A percentile compares a stretch with the other conserved stretches of the same genome.
Conservation (phyloP, 805 yeast genomes). For the Saturnispora halmiae region DNA sequence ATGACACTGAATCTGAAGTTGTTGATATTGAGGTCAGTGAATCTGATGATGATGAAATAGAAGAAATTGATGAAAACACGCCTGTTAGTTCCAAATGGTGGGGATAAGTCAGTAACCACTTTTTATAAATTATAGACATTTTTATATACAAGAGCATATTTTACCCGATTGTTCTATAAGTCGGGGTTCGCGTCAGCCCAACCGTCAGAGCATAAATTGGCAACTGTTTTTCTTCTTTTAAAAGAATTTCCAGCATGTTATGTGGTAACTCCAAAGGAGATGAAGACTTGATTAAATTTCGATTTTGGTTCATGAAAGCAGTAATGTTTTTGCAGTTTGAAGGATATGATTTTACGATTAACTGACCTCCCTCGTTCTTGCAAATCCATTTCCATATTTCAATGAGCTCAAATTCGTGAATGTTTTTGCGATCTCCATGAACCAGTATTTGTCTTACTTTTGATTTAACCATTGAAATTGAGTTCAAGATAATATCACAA, state of each 20-base stretch:
- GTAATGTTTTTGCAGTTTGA: slow-evolving; percentile 3
- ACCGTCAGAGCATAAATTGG: neutral
- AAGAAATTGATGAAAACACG: neutral
- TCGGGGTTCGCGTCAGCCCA: slow-evolving; percentile 1
- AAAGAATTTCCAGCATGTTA: neutral
- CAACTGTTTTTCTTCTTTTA: slow-evolving; percentile 1
- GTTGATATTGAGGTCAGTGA: slow-evolving; percentile 7
- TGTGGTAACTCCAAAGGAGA: slow-evolving; percentile 1
- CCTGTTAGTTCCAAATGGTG: slow-evolving; percentile 1
- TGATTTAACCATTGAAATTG: slow-evolving; percentile 1
- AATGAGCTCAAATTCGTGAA: slow-evolving; percentile 1
- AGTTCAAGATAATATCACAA: slow-evolving; percentile 1
- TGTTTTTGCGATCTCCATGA: slow-evolving; percentile 5
- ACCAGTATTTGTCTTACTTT: slow-evolving; percentile 4
- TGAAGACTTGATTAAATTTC: neutral
- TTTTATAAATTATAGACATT: neutral
- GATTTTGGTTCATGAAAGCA: neutral
- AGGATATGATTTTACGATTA: slow-evolving; percentile 3
- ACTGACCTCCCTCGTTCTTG: slow-evolving; percentile 2
- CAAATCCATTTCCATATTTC: slow-evolving; percentile 4
- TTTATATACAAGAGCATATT: neutral
- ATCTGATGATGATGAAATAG: neutral
- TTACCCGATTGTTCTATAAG: slow-evolving; percentile 1
- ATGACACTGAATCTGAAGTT: neutral
- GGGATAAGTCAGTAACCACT: neutral